Evolutionary conservation across 441 rosid species (phyloP).

Genomic region (Corymbia citriodora): DNA sequence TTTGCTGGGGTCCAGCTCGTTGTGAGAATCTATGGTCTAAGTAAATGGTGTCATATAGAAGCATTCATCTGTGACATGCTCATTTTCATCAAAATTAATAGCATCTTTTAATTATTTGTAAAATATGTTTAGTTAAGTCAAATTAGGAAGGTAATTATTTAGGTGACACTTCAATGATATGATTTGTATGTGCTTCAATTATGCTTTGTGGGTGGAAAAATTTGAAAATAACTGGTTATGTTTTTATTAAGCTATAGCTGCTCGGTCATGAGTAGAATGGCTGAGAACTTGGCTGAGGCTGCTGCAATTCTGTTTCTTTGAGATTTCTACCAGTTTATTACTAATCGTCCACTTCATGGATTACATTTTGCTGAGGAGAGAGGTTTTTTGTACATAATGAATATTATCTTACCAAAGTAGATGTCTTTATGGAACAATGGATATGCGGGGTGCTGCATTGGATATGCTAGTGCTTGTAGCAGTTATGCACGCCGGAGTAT

Average conservation of each 20-base stretch:
- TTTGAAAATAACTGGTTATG: neutral
- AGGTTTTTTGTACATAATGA: neutral
- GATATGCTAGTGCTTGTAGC: neutral
- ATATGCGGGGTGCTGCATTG: neutral
- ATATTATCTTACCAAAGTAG: neutral
- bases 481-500: neutral
- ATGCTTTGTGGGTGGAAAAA: neutral
- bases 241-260: neutral
- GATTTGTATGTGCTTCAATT: neutral
- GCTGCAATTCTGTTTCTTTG: neutral
- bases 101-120: neutral
- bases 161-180: neutral
- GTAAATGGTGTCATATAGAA: neutral
- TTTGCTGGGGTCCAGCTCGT: neutral
- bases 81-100: neutral
- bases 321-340: neutral
- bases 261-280: neutral
- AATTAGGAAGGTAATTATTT: neutral
- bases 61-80: neutral
- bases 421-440: neutral
- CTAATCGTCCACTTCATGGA: neutral
- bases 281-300: neutral
- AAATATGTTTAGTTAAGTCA: neutral
- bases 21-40: neutral
- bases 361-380: neutral